phyloP scores from a whole-genome alignment of 129 eudicot species.

The Lactuca sativa region DNA sequence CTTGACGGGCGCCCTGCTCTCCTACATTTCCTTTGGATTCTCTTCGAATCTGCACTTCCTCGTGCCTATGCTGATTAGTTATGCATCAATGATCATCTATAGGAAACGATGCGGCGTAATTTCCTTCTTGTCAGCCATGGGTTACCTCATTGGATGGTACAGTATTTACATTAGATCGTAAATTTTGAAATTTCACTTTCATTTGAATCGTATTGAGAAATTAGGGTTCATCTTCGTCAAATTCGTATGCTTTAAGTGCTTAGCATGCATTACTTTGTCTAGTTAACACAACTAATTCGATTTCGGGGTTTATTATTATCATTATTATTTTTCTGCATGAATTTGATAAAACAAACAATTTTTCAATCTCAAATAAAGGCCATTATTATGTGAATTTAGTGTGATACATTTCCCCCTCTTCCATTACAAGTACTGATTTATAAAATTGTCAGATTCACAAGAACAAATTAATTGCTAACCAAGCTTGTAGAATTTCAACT shows the following conservation, averaged over 20 bases:
- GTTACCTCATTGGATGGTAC: constrained; percentile 96
- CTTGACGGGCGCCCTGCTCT: constrained; percentile 62
- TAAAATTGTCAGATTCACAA: neutral
- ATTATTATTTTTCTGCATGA: neutral
- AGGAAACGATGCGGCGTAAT: constrained; percentile 71
- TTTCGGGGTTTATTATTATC: neutral
- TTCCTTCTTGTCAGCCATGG: constrained; percentile 69
- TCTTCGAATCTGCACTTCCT: constrained; percentile 87
- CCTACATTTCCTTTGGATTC: constrained; percentile 81
- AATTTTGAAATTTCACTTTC: neutral
- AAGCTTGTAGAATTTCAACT: neutral
- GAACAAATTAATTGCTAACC: neutral
- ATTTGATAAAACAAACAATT: neutral
- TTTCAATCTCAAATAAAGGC: neutral
- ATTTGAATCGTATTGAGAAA: neutral
- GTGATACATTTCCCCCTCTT: neutral
- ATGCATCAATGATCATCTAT: constrained; percentile 65
- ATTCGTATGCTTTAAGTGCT: neutral
- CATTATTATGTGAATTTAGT: neutral
- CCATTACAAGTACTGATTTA: neutral
- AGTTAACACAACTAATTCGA: neutral
- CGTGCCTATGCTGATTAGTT: constrained; percentile 70
- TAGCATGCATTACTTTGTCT: constrained; percentile 6
- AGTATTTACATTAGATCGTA: constrained; percentile 8
- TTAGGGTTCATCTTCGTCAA: constrained; percentile 18